Base-by-base conservation (phyloP, 2,329 filamentous ascomycete genomes). In the Didymella exigua region DNA sequence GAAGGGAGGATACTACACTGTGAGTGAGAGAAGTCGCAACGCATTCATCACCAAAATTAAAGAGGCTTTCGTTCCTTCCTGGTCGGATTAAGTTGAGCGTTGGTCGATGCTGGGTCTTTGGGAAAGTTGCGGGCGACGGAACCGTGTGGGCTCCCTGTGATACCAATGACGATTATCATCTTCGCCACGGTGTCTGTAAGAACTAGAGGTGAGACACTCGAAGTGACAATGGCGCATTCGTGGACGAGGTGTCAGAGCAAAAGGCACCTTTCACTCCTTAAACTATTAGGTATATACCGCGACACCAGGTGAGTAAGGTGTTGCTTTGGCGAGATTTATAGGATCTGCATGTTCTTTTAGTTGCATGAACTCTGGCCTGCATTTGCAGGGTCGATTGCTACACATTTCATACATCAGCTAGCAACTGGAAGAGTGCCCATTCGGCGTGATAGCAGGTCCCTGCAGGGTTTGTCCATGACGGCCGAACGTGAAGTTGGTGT, bases 61-160 rank as follows among this genome's bases (percentile, higher is more conserved):
- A 9, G 5, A 11, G 4, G 14, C n/a, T 41, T 41, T 41, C 38
- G 29, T 24, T 18, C 11, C 29, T 24, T 18, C 29, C 7, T 36
- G 16, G 7, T 33, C 30, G 14, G 7, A 6, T 7, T 5, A 8
- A 4, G n/a, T 14, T 14, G 11, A 3, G n/a, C n/a, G 5, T 33
- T 18, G 30, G 2, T 18, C 30, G 5, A 8, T 16, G 10, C 30
- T n/a, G 42, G 11, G 77, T 78, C 48, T 33, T 78, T 76, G n/a
- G 75, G 72, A 21, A 78, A 77, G 4, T 65, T 52, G 9, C 46
- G 30, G 21, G 61, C 67, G 26, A 70, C 65, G 4, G 65, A 62
- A 1, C 57, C 57, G 8, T 66, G 66, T 49, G 69, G 68, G 14
- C 64, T 65, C n/a, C 69, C 65, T 5, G 67, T 71, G 4, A 65